Evolutionary conservation across 345 rosid species (phyloP).

Genomic region (Brassica napus): DNA sequence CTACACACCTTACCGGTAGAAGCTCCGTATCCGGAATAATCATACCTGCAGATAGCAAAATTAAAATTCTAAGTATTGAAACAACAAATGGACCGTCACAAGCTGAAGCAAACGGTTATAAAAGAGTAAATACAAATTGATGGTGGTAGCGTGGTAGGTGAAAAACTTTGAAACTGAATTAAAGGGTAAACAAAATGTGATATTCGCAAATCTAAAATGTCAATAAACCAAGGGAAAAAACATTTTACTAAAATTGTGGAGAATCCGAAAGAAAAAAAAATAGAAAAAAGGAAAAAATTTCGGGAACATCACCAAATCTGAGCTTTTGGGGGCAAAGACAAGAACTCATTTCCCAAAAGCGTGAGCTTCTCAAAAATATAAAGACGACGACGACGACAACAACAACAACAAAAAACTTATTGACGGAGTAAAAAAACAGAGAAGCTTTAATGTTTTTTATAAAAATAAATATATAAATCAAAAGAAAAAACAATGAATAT

Average conservation of each 20-base stretch:
- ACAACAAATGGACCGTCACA: constrained; percentile 8
- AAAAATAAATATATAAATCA: background rate
- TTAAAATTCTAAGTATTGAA: constrained; percentile 5
- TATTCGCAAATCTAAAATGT: constrained; percentile 11
- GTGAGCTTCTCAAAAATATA: constrained; percentile 30
- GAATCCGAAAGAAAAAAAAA: background rate
- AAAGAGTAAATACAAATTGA: constrained; percentile 21
- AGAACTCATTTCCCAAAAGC: constrained; percentile 40
- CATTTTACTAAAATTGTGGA: constrained; percentile 6
- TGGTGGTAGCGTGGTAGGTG: constrained; percentile 40
- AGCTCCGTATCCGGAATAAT: constrained; percentile 98
- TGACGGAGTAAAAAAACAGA: constrained; percentile 4
- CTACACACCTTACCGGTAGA: constrained; percentile 87
- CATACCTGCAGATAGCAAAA: constrained; percentile 58
- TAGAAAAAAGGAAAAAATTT: constrained; percentile 22
- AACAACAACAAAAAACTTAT: background rate
- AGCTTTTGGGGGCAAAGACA: constrained; percentile 40
- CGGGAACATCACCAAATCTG: constrained; percentile 40
- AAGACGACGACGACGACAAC: background rate
- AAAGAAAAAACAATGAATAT: background rate
- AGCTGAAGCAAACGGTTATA: constrained; percentile 27
- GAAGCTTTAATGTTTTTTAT: constrained; percentile 8
- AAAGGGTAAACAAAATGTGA: constrained; percentile 14
- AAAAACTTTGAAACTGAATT: constrained; percentile 1
- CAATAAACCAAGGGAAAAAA: background rate